Conservation (phyloP, 352 stramenopile genomes). For the Pythium aphanidermatum region DNA sequence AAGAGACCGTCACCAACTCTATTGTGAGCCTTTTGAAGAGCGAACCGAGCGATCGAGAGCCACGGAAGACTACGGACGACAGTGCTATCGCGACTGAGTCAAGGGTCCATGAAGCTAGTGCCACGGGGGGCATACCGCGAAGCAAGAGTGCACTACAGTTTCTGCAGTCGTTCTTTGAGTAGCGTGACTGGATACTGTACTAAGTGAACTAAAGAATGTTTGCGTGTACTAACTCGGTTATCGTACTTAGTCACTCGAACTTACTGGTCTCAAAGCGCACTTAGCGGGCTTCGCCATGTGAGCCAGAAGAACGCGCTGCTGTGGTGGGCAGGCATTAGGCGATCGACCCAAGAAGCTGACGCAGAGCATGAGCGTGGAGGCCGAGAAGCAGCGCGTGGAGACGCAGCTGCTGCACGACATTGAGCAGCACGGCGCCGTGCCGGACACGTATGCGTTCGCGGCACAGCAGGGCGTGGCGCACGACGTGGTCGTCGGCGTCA, state of each 20-base stretch:
- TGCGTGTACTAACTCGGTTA: neutral
- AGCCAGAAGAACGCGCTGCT: slow-evolving; percentile 18
- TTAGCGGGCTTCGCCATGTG: slow-evolving; percentile 2
- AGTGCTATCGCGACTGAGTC: neutral
- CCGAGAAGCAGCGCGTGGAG: slow-evolving; percentile 71
- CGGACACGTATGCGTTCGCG: slow-evolving; percentile 86
- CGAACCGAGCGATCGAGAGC: too few relatives aligned
- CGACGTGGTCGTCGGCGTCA: slow-evolving; percentile 90
- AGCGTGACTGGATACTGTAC: too few relatives aligned
- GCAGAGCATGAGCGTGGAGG: slow-evolving; percentile 32
- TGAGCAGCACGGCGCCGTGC: slow-evolving; percentile 28
- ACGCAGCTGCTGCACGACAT: slow-evolving; percentile 60
- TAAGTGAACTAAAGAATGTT: neutral
- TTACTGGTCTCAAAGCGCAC: slow-evolving; percentile 1
- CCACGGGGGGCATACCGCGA: slow-evolving; percentile 6
- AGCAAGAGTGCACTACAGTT: slow-evolving; percentile 19
- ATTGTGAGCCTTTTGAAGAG: too few relatives aligned
- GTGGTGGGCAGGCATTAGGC: too few relatives aligned
- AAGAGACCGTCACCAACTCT: slow-evolving; percentile 5
- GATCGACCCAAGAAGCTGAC: neutral
- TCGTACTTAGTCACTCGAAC: slow-evolving; percentile 6
- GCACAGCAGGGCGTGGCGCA: slow-evolving; percentile 80
- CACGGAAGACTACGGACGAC: too few relatives aligned
- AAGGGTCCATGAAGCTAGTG: neutral
- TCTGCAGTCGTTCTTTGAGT: slow-evolving; percentile 17